Evolutionary conservation across 2,329 filamentous ascomycete species (phyloP), one percentile per base, ranked within the genome.

Genomic region (Colletotrichum sidae): DNA sequence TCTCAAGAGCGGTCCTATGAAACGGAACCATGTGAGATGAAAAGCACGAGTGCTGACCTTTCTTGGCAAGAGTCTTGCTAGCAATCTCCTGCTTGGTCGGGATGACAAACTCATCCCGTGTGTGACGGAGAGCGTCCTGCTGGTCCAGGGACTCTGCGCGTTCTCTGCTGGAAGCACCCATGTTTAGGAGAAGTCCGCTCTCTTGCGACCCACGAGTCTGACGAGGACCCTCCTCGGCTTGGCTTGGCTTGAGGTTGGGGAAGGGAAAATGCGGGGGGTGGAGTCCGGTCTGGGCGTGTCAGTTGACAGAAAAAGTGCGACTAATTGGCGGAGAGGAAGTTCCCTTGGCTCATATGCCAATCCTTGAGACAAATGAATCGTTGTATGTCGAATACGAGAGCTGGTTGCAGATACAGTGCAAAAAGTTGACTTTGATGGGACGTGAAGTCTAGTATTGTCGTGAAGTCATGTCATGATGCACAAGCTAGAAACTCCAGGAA

Each of bases 31-130:
- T n/a, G 41, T n/a, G 41, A 46, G 13, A 2, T 38, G 38, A 45
- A n/a, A 35, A 13, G 44, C 13, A 13, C 39, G 13, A 58, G 15
- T 52, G 38, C 62, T 60, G 50, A 71, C 70, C 58, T 61, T 59
- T 60, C 62, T 69, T 51, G n/a, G 66, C 56, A 49, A 78, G 70
- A 35, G 71, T 69, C 55, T 71, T 74, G 67, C 72, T 72, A 51
- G 65, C 62, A 53, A 74, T 71, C 63, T 75, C 72, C 35, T 69
- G 69, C 62, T 70, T 73, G 62, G 72, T 90, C 1, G 92, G 93
- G 59, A 95, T 90, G 53, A 90, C 83, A 75, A 94, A 96, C 70
- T 93, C 84, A 8, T 85, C 76, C 45, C 91, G 84, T 58, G 90
- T 83, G 47, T 79, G 77, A 10, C 77, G 77, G 38, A 92, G 76